phyloP scores from a whole-genome alignment of 140 eudicot species.

The Bidens hawaiensis region DNA sequence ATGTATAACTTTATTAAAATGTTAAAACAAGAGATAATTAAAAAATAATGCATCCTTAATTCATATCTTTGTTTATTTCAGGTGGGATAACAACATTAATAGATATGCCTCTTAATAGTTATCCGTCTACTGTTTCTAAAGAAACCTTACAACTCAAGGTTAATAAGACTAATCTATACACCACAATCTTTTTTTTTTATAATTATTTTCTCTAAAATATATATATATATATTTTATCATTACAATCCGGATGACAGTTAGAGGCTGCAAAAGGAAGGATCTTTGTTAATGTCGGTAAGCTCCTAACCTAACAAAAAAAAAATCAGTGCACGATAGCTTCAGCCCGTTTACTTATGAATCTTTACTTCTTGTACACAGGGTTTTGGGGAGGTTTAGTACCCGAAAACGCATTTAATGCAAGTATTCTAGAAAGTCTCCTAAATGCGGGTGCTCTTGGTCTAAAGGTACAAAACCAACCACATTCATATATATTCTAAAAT shows the following conservation, averaged over 20 bases:
- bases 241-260: too few species aligned
- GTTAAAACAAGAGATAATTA: background rate
- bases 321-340: too few species aligned
- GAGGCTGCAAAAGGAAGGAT: constrained; percentile 77
- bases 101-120: constrained; percentile 95
- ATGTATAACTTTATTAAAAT: background rate
- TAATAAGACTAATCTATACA: constrained; percentile 6
- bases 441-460: constrained; percentile 94
- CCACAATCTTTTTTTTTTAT: background rate
- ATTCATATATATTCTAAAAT: background rate
- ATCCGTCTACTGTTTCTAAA: constrained; percentile 78
- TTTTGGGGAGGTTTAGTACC: constrained; percentile 99
- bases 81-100: constrained; percentile 95
- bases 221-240: background rate
- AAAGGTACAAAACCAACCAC: constrained; percentile 44
- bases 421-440: constrained; percentile 64
- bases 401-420: constrained; percentile 79
- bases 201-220: background rate
- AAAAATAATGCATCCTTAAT: too few species aligned
- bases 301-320: constrained; percentile 1
- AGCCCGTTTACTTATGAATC: too few species aligned
- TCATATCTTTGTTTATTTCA: constrained; percentile 25
- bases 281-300: constrained; percentile 87
- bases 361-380: constrained; percentile 36
- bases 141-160: constrained; percentile 95